Evolutionary conservation across 257 asterid species (phyloP).

Genomic region (Mitragyna speciosa): DNA sequence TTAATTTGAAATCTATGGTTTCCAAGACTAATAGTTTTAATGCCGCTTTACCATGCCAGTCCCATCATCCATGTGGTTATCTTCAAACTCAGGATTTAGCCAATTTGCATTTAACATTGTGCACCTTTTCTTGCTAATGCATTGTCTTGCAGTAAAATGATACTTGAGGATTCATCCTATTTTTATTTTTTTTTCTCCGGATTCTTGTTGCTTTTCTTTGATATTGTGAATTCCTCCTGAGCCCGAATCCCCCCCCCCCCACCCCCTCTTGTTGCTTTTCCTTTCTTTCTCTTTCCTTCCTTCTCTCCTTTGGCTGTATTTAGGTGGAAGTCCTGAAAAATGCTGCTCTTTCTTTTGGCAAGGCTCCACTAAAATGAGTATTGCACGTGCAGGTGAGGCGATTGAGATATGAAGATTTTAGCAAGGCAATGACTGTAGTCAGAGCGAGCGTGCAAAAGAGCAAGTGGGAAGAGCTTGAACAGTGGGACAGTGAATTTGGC

Average conservation of each 20-base stretch:
- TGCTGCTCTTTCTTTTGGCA: too few relatives aligned
- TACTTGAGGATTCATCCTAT: not conserved
- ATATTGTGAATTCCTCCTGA: not conserved
- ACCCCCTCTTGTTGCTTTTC: too few relatives aligned
- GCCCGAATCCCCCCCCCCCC: too few relatives aligned
- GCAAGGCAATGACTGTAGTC: slow-evolving; percentile 74
- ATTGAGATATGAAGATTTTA: slow-evolving; percentile 69
- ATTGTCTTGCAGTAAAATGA: not conserved
- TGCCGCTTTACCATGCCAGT: not conserved
- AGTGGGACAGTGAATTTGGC: slow-evolving; percentile 86
- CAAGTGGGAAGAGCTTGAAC: slow-evolving; percentile 91
- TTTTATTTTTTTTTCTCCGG: not conserved
- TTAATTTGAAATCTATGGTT: not conserved
- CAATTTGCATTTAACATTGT: not conserved
- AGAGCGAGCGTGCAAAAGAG: slow-evolving; percentile 86
- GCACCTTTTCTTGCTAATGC: not conserved
- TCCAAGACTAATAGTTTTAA: not conserved
- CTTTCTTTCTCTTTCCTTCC: too few relatives aligned
- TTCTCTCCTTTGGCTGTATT: not conserved
- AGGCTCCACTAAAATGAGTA: not conserved
- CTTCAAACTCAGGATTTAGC: not conserved
- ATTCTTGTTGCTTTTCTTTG: not conserved
- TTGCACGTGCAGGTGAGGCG: slow-evolving; percentile 63
- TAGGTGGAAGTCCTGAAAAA: too few relatives aligned
- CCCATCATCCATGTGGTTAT: not conserved